Conservation (phyloP, 2,329 filamentous ascomycete species). For the Zymoseptoria ardabiliae region DNA sequence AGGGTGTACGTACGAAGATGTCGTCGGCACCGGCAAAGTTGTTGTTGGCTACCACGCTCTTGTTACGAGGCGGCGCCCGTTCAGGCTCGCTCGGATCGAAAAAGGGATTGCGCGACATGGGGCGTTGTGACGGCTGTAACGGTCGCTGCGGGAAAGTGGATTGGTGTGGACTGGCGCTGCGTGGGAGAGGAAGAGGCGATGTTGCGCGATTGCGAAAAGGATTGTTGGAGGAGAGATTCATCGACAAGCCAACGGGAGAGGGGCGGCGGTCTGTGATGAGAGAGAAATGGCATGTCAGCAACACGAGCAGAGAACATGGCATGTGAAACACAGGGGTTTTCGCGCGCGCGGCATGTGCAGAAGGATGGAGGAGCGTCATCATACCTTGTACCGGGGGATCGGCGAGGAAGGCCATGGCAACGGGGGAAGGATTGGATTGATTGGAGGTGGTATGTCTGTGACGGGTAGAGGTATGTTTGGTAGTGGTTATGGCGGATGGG, state of each 20-base stretch:
- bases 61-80: slow-evolving; percentile 4
- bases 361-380: not conserved
- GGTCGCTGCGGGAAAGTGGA: slow-evolving; percentile 16
- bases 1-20: slow-evolving; percentile 60
- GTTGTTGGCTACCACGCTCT: slow-evolving; percentile 25
- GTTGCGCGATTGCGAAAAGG: slow-evolving; percentile 67
- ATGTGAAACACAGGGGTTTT: slow-evolving; percentile 10
- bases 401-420: not conserved
- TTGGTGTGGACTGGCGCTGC: slow-evolving; percentile 20
- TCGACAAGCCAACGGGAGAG: slow-evolving; percentile 46
- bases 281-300: slow-evolving; percentile 2
- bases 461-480: not conserved
- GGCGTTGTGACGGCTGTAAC: slow-evolving; percentile 40
- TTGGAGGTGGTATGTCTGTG: not conserved
- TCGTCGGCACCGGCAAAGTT: slow-evolving; percentile 55
- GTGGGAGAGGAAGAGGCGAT: slow-evolving; percentile 33
- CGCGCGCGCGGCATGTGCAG: not conserved
- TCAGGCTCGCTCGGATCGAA: slow-evolving; percentile 40
- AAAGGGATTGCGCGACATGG: slow-evolving; percentile 68
- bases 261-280: slow-evolving; percentile 35
- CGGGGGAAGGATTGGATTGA: not conserved
- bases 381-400: slow-evolving; percentile 5
- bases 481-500: not conserved
- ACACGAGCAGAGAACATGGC: slow-evolving; percentile 6
- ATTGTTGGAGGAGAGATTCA: slow-evolving; percentile 69